Evolutionary conservation across 306 rosid species (phyloP), one percentile per base, ranked within the genome.

Genomic region (Glycine latifolia): DNA sequence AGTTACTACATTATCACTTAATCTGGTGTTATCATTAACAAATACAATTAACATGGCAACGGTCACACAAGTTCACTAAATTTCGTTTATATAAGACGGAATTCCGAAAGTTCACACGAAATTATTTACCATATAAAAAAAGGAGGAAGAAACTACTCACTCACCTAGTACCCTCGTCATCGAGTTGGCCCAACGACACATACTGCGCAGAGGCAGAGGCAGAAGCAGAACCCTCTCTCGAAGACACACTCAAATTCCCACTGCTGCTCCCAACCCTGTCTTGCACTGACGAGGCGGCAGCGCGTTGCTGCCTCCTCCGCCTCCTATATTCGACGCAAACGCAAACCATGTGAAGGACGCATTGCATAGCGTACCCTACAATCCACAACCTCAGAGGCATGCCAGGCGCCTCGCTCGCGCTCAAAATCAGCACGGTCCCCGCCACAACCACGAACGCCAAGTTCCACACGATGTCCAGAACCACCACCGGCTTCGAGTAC

Each of bases 331-430:
- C 99, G 2, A 85, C 76, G 50, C 92, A 91, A 33, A 95, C 98
- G 46, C 98, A 93, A 1, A 84, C 87, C 89, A 93, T 87, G 74
- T 95, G 99, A 35, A 95, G 86, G 59, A 86, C 15, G 73, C 99
- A 95, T 75, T 95, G 99, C 60, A 93, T 5, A 33, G 91, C 93
- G 44, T 95, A 93, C 0, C 99, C 99, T 3, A 84, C 79, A 73
- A 93, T 88, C 98, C 99, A 95, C 44, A 91, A 26, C 78, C 97
- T 89, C 81, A 93, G 77, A 13, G 98, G 99, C 97, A 88, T 83
- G 4, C 67, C n/a, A 63, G 98, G 99, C 7, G 90, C 65, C 35
- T 95, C 98, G 3, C 8, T 10, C 17, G 71, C 68, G 90, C 99
- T 93, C 67, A 89, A 55, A 62, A 90, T 66, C 82, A 91, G 74